Percentiles rank a stretch among this genome's conserved stretches.
phyloP scores from a whole-genome alignment of 2,329 filamentous ascomycete species.

The Cryphonectria parasitica region DNA sequence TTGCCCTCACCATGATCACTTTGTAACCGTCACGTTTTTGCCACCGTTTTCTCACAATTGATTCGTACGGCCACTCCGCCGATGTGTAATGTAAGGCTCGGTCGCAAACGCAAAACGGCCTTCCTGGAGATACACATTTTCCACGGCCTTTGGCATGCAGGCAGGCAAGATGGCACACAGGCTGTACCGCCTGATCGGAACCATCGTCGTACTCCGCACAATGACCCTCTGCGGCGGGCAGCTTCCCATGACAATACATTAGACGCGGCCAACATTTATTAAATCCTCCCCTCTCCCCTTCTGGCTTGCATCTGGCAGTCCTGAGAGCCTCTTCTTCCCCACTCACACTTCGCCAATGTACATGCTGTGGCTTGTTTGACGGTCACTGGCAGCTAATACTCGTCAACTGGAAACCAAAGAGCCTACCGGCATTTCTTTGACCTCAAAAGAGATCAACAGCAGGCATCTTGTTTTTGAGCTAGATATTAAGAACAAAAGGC shows the following conservation, averaged over 20 bases:
- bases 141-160: background rate
- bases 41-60: background rate
- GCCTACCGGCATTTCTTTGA: background rate
- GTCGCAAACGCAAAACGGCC: background rate
- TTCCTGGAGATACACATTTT: background rate
- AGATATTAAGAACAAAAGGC: slow-evolving; percentile 14
- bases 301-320: background rate
- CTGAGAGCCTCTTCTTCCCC: background rate
- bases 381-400: slow-evolving; percentile 16
- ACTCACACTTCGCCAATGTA: slow-evolving; percentile 13
- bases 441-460: background rate
- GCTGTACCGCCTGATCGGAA: background rate
- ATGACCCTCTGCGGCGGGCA: background rate
- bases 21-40: background rate
- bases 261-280: background rate
- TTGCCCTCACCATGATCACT: background rate
- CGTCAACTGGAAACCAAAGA: slow-evolving; percentile 2
- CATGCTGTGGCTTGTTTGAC: slow-evolving; percentile 26
- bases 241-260: background rate
- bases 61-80: slow-evolving; percentile 12
- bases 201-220: background rate
- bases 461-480: slow-evolving; percentile 12
- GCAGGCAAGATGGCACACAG: background rate
- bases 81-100: background rate
- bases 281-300: too few relatives aligned